A percentile compares a stretch with the other conserved stretches of the same genome.
Evolutionary conservation across 805 yeast species (phyloP).

Genomic region (Wickerhamomyces xylosicus): DNA sequence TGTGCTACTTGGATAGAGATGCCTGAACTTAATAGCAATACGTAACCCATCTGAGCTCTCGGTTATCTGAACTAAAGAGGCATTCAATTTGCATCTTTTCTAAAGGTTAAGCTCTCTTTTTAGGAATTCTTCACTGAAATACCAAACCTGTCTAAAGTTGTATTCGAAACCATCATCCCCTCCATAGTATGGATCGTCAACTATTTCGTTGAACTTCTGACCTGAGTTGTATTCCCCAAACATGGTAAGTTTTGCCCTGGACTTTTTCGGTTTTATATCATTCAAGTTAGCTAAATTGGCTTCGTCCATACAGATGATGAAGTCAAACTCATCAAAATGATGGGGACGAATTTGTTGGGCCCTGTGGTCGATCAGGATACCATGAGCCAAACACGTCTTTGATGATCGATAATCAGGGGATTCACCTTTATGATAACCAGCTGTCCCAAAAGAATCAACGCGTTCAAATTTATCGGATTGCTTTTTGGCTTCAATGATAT

Average conservation of each 20-base stretch:
- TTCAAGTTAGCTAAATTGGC: constrained; percentile 42
- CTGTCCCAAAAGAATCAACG: constrained; percentile 86
- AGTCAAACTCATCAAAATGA: constrained; percentile 53
- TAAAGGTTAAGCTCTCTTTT: constrained; percentile 28
- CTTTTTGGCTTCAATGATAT: constrained; percentile 46
- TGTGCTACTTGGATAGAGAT: neutral
- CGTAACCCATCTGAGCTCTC: no score
- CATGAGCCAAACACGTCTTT: constrained; percentile 55
- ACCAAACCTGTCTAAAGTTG: constrained; percentile 64
- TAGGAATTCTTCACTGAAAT: constrained; percentile 66
- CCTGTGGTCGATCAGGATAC: constrained; percentile 62
- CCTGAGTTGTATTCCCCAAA: constrained; percentile 79
- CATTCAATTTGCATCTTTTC: no score
- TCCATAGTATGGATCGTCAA: constrained; percentile 91
- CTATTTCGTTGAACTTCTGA: constrained; percentile 38
- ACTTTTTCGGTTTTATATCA: constrained; percentile 38
- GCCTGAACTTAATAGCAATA: neutral
- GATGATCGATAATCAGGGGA: constrained; percentile 70
- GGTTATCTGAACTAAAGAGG: no score
- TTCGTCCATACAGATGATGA: constrained; percentile 63
- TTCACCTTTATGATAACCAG: constrained; percentile 77
- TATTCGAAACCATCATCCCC: constrained; percentile 74
- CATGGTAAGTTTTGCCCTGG: constrained; percentile 40
- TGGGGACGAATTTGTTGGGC: constrained; percentile 56
- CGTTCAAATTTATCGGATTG: constrained; percentile 30